Evolutionary conservation across 768 basidiomycete genomes (phyloP).

Genomic region (Fistulinella prunicolor): DNA sequence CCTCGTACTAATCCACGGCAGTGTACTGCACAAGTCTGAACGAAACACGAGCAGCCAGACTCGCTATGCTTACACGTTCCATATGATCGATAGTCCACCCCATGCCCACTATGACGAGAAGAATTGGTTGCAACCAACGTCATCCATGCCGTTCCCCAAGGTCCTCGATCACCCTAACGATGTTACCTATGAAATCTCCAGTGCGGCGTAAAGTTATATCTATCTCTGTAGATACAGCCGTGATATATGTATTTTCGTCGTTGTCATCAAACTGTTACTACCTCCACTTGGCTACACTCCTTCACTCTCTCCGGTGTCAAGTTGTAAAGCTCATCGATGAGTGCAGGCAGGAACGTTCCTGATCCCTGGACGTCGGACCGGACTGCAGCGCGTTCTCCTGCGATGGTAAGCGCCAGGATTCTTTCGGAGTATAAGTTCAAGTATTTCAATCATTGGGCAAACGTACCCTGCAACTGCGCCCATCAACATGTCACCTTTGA

Average conservation of each 20-base stretch:
- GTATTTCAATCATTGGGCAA: background rate
- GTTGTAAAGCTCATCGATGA: conserved; percentile 59
- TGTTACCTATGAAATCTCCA: background rate
- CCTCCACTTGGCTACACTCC: conserved; percentile 29
- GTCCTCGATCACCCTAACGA: conserved; percentile 39
- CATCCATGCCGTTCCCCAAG: conserved; percentile 75
- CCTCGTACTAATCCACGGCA: conserved; percentile 90
- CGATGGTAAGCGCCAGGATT: conserved; percentile 55
- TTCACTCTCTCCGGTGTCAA: conserved; percentile 39
- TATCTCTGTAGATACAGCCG: background rate
- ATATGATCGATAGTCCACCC: conserved; percentile 81
- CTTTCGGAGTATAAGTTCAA: conserved; percentile 29
- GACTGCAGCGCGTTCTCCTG: conserved; percentile 55
- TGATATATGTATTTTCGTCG: background rate
- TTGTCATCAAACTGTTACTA: conserved; percentile 4
- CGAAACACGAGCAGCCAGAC: conserved; percentile 78
- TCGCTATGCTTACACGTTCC: conserved; percentile 94
- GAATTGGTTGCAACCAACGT: conserved; percentile 94
- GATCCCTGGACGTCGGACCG: conserved; percentile 55
- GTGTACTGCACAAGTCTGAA: conserved; percentile 89
- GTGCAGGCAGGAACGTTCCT: conserved; percentile 60
- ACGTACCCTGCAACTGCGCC: conserved; percentile 76
- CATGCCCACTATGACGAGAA: conserved; percentile 77
- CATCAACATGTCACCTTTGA: conserved; percentile 73
- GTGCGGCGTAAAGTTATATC: background rate